Conservation (phyloP, 176 grass and related monocot species). For the Lolium rigidum region DNA sequence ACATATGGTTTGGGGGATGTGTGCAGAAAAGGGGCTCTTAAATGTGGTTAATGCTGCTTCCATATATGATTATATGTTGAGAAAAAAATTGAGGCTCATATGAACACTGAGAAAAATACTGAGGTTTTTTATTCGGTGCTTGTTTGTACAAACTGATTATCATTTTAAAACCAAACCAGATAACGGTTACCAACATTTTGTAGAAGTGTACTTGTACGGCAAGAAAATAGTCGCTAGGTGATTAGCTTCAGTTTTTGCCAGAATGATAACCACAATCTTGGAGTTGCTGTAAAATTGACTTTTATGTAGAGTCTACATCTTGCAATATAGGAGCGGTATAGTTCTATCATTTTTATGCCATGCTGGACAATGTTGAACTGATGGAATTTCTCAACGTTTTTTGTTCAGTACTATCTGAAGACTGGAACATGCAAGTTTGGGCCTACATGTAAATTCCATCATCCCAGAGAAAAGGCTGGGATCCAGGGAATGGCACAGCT, state of each 20-base stretch:
- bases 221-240: neutral
- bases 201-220: neutral
- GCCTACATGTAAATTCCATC: constrained; percentile 98
- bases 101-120: neutral
- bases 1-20: neutral
- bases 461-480: constrained; percentile 98
- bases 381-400: constrained; percentile 31
- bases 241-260: constrained; percentile 34
- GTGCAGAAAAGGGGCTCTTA: neutral
- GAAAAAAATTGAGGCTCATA: constrained; percentile 4
- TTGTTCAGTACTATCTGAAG: constrained; percentile 87
- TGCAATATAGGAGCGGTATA: constrained; percentile 33
- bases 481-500: constrained; percentile 76
- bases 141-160: neutral
- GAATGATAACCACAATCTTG: constrained; percentile 7
- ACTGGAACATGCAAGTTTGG: constrained; percentile 99
- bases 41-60: constrained; percentile 16
- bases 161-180: neutral
- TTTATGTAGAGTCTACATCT: constrained; percentile 6
- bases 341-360: constrained; percentile 19
- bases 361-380: constrained; percentile 23
- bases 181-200: neutral
- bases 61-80: constrained; percentile 30
- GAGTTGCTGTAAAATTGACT: neutral
- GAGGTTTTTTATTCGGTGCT: neutral